Evolutionary conservation across 495 filamentous ascomycete genomes (phyloP).

Genomic region (Penicillium crystallinum): DNA sequence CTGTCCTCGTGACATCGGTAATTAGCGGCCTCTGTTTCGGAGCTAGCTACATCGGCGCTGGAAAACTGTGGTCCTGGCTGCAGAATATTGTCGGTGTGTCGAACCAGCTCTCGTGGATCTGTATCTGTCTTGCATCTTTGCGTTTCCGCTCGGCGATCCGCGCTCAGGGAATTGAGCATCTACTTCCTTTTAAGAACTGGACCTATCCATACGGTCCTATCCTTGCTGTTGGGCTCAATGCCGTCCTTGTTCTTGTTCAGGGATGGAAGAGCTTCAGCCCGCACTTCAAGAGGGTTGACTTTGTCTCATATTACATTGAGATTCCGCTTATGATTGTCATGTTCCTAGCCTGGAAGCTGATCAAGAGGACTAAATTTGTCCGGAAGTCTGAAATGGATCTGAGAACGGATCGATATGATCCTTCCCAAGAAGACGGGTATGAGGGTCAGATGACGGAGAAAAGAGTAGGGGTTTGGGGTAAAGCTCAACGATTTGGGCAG

Average conservation of each 20-base stretch:
- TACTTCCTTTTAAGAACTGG: constrained; percentile 59
- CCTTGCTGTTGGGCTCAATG: constrained; percentile 46
- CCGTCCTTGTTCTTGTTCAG: constrained; percentile 53
- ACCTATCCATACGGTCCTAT: constrained; percentile 55
- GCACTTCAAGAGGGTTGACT: constrained; percentile 44
- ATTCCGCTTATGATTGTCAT: constrained; percentile 47
- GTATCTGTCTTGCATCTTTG: constrained; percentile 53
- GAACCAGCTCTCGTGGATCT: constrained; percentile 58
- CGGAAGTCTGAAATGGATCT: constrained; percentile 44
- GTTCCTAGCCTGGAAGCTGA: constrained; percentile 47
- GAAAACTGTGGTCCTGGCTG: constrained; percentile 53
- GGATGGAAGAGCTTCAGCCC: constrained; percentile 56
- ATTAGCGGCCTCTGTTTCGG: constrained; percentile 57
- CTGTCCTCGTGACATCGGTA: constrained; percentile 50
- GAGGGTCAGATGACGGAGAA: neutral
- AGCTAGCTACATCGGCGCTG: constrained; percentile 56
- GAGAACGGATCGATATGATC: constrained; percentile 47
- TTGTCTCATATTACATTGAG: constrained; percentile 50
- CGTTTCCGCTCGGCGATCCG: constrained; percentile 53
- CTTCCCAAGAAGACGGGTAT: constrained; percentile 3
- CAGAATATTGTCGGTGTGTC: constrained; percentile 60
- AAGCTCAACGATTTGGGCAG: constrained; percentile 26
- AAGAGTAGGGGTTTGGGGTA: constrained; percentile 16
- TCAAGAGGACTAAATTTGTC: constrained; percentile 42
- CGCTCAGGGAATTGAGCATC: constrained; percentile 49